Evolutionary conservation across 2,329 filamentous ascomycete genomes (phyloP), one percentile per base, ranked within the genome.

Genomic region (Emydomyces testavorans): DNA sequence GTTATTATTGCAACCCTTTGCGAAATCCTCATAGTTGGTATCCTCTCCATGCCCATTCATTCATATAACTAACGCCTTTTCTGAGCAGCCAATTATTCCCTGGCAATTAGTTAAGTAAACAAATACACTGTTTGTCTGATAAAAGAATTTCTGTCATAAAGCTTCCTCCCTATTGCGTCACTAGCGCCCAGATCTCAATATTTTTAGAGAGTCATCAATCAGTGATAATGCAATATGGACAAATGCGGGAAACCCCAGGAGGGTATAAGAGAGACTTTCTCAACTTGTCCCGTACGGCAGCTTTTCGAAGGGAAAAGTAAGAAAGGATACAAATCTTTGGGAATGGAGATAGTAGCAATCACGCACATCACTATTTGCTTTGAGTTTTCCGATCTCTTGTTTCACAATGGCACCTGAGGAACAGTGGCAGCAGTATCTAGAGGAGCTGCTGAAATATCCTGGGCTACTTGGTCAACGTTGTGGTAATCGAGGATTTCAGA

Each of bases 401-500:
- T 28, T 31, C 24, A 49, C 37, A 43, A 16, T 16, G 15, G 46
- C 5, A 49, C 37, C 15, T 36, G 23, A 1, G 34, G 31, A 23
- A 16, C 34, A 13, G 21, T 15, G n/a, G 7, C 16, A 10, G 26
- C 18, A 13, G 39, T 5, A 31, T 46, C 26, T n/a, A 46, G 4
- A 23, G 41, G 28, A n/a, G 32, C 16, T 5, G 15, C 15, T 4
- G 21, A 29, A 6, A 35, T 31, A 15, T 66, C 65, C 35, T 58
- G 61, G 10, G 56, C 54, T 11, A 46, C 44, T 53, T 68, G 65
- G 56, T 94, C 88, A 54, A 94, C 83, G 62, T 96, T 95, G 71
- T 96, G 92, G 70, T 95, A 96, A 68, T 96, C 89, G 59, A 96
- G 82, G 60, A 98, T 96, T 68, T 96, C 90, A 45, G 89, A 94